Percentiles rank a stretch among this genome's conserved stretches.
phyloP scores from a whole-genome alignment of 257 asterid genomes.

The Solanum tarapatanum region DNA sequence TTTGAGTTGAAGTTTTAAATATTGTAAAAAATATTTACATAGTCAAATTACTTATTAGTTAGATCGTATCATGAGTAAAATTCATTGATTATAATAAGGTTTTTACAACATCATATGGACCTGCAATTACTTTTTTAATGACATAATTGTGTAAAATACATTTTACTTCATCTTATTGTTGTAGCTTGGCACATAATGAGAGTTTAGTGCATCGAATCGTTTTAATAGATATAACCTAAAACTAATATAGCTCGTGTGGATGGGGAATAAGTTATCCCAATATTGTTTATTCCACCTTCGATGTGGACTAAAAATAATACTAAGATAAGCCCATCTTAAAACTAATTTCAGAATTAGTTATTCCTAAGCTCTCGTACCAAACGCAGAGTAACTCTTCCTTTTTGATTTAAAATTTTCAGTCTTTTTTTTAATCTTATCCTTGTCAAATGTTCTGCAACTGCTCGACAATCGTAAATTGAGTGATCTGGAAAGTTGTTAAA shows the following conservation, averaged over 20 bases:
- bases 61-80: too few species aligned
- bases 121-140: neutral
- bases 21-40: neutral
- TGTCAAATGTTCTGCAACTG: constrained; percentile 11
- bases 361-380: too few species aligned
- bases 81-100: neutral
- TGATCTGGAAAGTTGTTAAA: constrained; percentile 33
- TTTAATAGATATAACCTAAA: neutral
- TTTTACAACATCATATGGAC: neutral
- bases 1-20: neutral
- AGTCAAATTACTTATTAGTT: neutral
- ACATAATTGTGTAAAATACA: neutral
- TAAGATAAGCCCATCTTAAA: accelerated
- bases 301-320: too few species aligned
- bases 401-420: neutral
- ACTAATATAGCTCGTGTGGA: neutral
- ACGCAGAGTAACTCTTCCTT: neutral
- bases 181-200: too few species aligned
- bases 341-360: too few species aligned
- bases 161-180: neutral
- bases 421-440: neutral
- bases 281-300: neutral
- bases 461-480: constrained; percentile 17
- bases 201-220: too few species aligned
- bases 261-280: too few species aligned